Conservation (phyloP, 2,329 filamentous ascomycete species). For the Ramularia collo-cygni region DNA sequence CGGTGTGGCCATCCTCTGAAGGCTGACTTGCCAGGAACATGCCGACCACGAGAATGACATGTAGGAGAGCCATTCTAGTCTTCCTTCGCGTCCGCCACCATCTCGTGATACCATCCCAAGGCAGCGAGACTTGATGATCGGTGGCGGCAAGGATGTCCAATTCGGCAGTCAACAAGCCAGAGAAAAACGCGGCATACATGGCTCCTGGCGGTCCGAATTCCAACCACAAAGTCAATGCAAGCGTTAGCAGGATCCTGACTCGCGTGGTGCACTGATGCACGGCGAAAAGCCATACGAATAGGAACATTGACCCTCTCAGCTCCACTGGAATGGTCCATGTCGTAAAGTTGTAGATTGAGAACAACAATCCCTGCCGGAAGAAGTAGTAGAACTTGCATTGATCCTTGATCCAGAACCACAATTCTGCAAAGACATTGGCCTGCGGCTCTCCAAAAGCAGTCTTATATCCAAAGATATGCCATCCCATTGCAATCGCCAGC, state of each 20-base stretch:
- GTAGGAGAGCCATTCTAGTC: constrained; percentile 12
- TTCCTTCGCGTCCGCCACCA: constrained; percentile 10
- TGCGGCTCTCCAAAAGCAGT: constrained; percentile 28
- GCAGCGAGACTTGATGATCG: constrained; percentile 10
- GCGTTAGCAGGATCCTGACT: constrained; percentile 14
- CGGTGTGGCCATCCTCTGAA: constrained; percentile 14
- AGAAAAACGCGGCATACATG: constrained; percentile 53
- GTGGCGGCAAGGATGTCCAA: constrained; percentile 48
- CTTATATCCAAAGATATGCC: constrained; percentile 48
- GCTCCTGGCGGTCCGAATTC: constrained; percentile 38
- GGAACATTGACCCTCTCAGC: constrained; percentile 55
- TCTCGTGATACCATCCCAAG: constrained; percentile 14
- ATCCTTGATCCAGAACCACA: constrained; percentile 46
- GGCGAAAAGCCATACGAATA: constrained; percentile 53
- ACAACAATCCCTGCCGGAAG: constrained; percentile 41
- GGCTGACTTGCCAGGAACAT: constrained; percentile 21
- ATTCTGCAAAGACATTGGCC: constrained; percentile 41
- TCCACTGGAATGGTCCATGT: constrained; percentile 58
- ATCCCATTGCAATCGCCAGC: constrained; percentile 46
- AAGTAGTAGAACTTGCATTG: constrained; percentile 63
- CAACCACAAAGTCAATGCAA: constrained; percentile 15
- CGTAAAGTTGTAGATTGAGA: constrained; percentile 25
- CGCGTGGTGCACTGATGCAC: constrained; percentile 31
- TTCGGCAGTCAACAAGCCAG: constrained; percentile 56
- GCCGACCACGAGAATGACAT: constrained; percentile 16